Evolutionary conservation across 2,329 filamentous ascomycete species (phyloP).

Genomic region (Colletotrichum horii): DNA sequence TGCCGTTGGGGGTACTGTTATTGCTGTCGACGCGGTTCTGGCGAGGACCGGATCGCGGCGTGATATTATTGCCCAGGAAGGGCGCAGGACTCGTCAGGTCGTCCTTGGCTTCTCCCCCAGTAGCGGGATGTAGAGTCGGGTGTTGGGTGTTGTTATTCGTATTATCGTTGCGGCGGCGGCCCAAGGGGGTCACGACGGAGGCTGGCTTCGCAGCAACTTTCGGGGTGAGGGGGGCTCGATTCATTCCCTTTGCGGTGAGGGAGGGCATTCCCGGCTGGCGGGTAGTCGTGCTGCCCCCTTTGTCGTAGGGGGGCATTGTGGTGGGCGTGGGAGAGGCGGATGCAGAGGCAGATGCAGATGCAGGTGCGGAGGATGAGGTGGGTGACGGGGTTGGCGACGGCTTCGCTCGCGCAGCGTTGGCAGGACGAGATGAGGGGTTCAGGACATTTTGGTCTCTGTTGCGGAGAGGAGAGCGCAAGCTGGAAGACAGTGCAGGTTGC

Average conservation of each 20-base stretch:
- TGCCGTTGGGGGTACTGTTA: slow-evolving; percentile 68
- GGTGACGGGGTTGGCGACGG: slow-evolving; percentile 16
- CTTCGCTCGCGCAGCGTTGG: slow-evolving; percentile 17
- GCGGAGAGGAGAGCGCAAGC: slow-evolving; percentile 19
- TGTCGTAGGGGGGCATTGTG: slow-evolving; percentile 46
- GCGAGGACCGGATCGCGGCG: slow-evolving; percentile 77
- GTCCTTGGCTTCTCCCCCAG: slow-evolving; percentile 40
- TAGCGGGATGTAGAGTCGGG: slow-evolving; percentile 32
- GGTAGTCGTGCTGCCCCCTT: slow-evolving; percentile 53
- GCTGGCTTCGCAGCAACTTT: slow-evolving; percentile 56
- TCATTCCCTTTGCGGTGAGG: slow-evolving; percentile 64
- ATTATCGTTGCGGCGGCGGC: slow-evolving; percentile 27
- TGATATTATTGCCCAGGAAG: slow-evolving; percentile 66
- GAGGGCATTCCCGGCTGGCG: slow-evolving; percentile 71
- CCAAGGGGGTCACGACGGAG: slow-evolving; percentile 46
- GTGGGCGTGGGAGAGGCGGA: slow-evolving; percentile 3
- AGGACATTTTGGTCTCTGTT: slow-evolving; percentile 23
- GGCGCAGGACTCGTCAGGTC: slow-evolving; percentile 58
- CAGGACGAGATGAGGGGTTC: slow-evolving; percentile 16
- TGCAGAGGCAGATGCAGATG: background rate
- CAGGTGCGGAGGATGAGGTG: background rate
- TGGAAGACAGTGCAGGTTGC: slow-evolving; percentile 19
- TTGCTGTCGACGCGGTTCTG: slow-evolving; percentile 74
- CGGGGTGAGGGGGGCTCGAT: slow-evolving; percentile 56
- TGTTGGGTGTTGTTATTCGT: slow-evolving; percentile 10